Evolutionary conservation across 2,329 filamentous ascomycete species (phyloP).

Genomic region (Furcasterigmium furcatum): DNA sequence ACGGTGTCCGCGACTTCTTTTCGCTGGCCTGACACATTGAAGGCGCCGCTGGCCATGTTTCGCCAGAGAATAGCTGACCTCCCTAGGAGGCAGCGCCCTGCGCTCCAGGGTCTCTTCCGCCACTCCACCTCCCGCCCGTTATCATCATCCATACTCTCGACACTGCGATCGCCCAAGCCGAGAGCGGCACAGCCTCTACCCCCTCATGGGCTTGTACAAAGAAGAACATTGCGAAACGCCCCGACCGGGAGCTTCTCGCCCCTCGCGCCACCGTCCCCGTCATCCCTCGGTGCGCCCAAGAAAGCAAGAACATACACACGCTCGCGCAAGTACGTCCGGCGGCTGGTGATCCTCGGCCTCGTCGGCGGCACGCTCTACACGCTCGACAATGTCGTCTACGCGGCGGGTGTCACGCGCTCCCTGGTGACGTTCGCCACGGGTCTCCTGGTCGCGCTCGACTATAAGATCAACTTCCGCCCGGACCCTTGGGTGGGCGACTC

Average conservation of each 20-base stretch:
- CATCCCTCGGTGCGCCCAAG: conserved; percentile 69
- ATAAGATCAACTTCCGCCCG: conserved; percentile 92
- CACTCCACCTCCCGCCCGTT: background rate
- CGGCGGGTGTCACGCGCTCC: conserved; percentile 74
- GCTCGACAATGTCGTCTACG: conserved; percentile 72
- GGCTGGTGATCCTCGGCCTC: conserved; percentile 60
- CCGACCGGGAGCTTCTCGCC: conserved; percentile 51
- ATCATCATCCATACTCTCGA: too few relatives aligned
- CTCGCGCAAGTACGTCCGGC: conserved; percentile 72
- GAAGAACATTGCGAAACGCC: background rate
- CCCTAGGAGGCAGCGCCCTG: conserved; percentile 11
- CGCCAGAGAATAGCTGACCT: conserved; percentile 20
- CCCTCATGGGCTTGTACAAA: background rate
- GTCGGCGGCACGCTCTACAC: conserved; percentile 61
- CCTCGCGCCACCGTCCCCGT: conserved; percentile 73
- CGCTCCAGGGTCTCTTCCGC: conserved; percentile 3
- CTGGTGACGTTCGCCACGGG: conserved; percentile 78
- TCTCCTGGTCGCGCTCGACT: conserved; percentile 80
- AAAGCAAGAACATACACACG: conserved; percentile 69
- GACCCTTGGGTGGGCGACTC: conserved; percentile 71
- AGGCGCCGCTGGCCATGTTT: conserved; percentile 16
- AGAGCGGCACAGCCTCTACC: too few relatives aligned
- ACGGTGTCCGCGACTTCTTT: background rate
- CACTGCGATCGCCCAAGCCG: too few relatives aligned
- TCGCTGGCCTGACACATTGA: background rate